phyloP scores from a whole-genome alignment of 306 rosid species.

The Biancaea sappan region DNA sequence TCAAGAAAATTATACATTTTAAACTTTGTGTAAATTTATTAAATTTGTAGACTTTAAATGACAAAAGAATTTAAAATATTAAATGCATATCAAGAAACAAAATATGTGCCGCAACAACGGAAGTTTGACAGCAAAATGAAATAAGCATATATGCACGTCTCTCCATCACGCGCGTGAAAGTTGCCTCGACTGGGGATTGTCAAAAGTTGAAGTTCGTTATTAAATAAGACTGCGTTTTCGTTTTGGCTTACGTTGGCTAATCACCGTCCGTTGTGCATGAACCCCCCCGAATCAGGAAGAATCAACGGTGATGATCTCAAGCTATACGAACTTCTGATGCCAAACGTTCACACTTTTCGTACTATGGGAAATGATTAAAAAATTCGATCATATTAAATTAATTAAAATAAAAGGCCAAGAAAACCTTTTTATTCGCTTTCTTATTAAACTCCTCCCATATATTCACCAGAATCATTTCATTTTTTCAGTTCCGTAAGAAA shows the following conservation, averaged over 20 bases:
- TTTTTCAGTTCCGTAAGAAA: constrained; percentile 42
- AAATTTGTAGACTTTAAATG: no score
- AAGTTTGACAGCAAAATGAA: background rate
- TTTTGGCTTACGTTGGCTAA: background rate
- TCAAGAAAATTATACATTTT: background rate
- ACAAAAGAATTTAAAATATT: background rate
- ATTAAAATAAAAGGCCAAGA: background rate
- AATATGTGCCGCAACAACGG: no score
- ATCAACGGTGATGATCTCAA: constrained; percentile 37
- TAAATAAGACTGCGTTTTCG: constrained; percentile 40
- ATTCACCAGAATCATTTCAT: constrained; percentile 49
- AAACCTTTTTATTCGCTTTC: constrained; percentile 27
- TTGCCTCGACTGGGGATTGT: constrained; percentile 2
- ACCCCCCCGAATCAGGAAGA: background rate
- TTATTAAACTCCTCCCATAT: constrained; percentile 33
- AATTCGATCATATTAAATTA: background rate
- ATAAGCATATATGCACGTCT: background rate
- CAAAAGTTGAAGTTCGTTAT: constrained; percentile 36
- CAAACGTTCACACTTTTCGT: constrained; percentile 17
- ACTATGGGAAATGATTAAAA: background rate
- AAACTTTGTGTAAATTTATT: background rate
- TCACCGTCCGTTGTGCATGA: constrained; percentile 26
- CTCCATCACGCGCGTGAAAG: constrained; percentile 28
- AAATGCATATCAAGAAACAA: background rate
- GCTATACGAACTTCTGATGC: constrained; percentile 32